Conservation (phyloP, 2,329 filamentous ascomycete species). For the Alternaria incomplexa region DNA sequence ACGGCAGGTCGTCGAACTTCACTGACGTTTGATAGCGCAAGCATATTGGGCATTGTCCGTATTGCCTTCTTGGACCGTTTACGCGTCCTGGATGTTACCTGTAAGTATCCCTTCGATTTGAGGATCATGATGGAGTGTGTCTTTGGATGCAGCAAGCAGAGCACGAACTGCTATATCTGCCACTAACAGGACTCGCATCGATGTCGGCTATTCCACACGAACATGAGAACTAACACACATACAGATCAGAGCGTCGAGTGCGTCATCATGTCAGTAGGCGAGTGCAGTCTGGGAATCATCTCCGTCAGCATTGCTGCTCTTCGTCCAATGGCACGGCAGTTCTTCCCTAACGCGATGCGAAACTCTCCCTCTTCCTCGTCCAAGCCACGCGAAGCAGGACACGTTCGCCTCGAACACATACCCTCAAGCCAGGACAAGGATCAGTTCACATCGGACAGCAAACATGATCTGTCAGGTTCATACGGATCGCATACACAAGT, state of each 20-base stretch:
- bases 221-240: neutral
- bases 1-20: neutral
- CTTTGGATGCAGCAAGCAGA: neutral
- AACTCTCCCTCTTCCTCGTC: neutral
- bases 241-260: conserved; percentile 27
- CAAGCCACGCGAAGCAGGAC: neutral
- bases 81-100: conserved; percentile 28
- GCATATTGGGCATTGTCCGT: conserved; percentile 30
- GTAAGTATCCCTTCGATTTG: conserved; percentile 16
- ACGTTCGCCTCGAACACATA: neutral
- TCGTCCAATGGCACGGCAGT: conserved; percentile 24
- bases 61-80: conserved; percentile 27
- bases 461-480: neutral
- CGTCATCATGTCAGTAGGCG: conserved; percentile 35
- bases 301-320: conserved; percentile 37
- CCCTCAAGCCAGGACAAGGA: neutral
- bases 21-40: conserved; percentile 22
- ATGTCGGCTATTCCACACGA: neutral
- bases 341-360: conserved; percentile 24
- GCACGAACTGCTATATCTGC: neutral
- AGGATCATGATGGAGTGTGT: neutral
- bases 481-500: neutral
- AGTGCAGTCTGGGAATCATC: conserved; percentile 38
- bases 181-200: neutral
- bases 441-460: neutral